Base-by-base conservation (phyloP, 139 green algal genomes). In the Zygnema circumcarinatum region DNA sequence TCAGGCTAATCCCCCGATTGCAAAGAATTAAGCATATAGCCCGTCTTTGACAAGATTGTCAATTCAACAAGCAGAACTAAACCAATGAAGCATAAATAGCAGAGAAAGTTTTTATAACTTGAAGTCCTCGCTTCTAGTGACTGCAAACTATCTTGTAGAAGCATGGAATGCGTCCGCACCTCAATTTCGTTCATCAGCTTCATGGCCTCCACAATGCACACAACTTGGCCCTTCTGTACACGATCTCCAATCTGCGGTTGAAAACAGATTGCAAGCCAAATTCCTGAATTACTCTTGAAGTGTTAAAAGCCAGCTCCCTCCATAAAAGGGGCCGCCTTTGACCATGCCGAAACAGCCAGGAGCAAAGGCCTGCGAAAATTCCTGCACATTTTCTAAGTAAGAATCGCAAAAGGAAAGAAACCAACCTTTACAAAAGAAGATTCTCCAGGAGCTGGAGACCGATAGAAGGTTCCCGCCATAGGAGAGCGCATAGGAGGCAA, bases 161-260 rank as follows among this genome's bases (percentile, higher is more conserved):
- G n/a, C n/a, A n/a, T n/a, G n/a, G n/a, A n/a, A n/a, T n/a, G 16
- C 21, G 82, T 36, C 35, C 21, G 1, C 0, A 91, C 86, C 95
- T 98, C 96, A 79, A 98, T 98, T 91, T 98, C 96, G 90, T 98
- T 98, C 96, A 98, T 98, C 7, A 98, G 94, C 93, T 98, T 98
- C 96, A 98, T 98, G 33, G 95, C 96, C 93, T 99, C 96, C 36
- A 99, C 95, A 91, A 99, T 98, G 90, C 96, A 96, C 31, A 99
- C 92, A 16, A 93, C 95, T 92, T 99, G 96, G 25, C 96, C 96
- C 92, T 98, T 97, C 85, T 92, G 96, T 67, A 99, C 96, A 38
- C 74, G 92, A 93, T 98, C 96, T 3, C 96, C 96, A 80, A 95
- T 94, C 86, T 90, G 86, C 81, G n/a, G n/a, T n/a, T n/a, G n/a